Evolutionary conservation across 768 basidiomycete species (phyloP).

Genomic region (Gloeopeniophorella convolvens): DNA sequence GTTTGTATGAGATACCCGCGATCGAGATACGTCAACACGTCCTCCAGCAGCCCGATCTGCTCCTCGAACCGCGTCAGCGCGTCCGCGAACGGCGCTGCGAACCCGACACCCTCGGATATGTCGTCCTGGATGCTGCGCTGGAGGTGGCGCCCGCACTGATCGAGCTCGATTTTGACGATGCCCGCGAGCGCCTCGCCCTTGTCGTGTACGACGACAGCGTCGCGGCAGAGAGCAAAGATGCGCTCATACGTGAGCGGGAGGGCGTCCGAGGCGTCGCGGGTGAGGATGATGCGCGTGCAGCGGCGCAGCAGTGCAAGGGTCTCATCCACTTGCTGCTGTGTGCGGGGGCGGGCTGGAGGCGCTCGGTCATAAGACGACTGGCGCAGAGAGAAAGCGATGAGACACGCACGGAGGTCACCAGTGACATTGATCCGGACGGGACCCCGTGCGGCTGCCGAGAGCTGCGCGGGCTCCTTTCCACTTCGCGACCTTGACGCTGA

Average conservation of each 20-base stretch:
- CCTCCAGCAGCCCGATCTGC: constrained; percentile 41
- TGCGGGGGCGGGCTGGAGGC: constrained; percentile 19
- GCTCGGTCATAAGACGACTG: no score
- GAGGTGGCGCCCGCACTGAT: constrained; percentile 42
- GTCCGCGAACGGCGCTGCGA: constrained; percentile 52
- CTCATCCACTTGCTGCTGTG: constrained; percentile 17
- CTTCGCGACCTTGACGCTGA: constrained; percentile 49
- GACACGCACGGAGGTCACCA: constrained; percentile 32
- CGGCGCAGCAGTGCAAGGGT: constrained; percentile 29
- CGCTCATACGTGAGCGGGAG: constrained; percentile 48
- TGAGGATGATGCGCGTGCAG: constrained; percentile 33
- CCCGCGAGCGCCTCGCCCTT: constrained; percentile 55
- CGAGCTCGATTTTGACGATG: constrained; percentile 51
- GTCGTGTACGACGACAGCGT: constrained; percentile 44
- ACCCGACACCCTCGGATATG: constrained; percentile 34
- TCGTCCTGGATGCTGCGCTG: constrained; percentile 32
- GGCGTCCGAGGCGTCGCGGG: constrained; percentile 28
- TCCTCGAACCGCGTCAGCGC: constrained; percentile 58
- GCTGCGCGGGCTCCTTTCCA: constrained; percentile 20
- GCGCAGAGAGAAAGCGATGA: no score
- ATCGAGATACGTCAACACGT: constrained; percentile 3
- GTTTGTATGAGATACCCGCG: constrained; percentile 6
- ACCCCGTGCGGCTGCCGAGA: constrained; percentile 23
- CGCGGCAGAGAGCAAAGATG: constrained; percentile 52
- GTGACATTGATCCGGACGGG: constrained; percentile 44